These are phyloP conservation scores for Gyrodon lividus DNA, from an alignment of 768 basidiomycete genomes.

Conservation along the genomic window DNA sequence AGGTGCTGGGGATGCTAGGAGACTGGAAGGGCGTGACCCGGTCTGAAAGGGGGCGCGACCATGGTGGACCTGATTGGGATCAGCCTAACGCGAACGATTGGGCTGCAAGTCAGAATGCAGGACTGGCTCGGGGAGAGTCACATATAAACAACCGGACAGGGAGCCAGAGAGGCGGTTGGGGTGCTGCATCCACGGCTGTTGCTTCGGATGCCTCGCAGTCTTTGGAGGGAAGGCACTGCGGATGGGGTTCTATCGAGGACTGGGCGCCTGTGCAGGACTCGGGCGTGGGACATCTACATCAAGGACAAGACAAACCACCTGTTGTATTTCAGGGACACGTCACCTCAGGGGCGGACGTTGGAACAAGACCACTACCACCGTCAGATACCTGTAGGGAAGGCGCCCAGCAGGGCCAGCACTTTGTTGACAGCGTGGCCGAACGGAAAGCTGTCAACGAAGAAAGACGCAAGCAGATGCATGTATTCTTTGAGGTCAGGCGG, in stretches of 20 bases:
- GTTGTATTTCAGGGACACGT: background rate
- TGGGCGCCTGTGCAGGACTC: constrained; percentile 9
- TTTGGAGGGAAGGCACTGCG: constrained; percentile 10
- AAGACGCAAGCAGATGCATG: constrained; percentile 45
- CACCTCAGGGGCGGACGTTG: background rate
- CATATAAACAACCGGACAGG: background rate
- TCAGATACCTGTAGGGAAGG: constrained; percentile 13
- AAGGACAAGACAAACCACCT: background rate
- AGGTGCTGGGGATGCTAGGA: constrained; percentile 31
- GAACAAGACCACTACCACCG: background rate
- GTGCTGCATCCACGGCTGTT: constrained; percentile 1
- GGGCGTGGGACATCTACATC: background rate
- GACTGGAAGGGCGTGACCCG: constrained; percentile 12
- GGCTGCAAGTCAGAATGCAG: constrained; percentile 7
- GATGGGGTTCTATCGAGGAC: constrained; percentile 19
- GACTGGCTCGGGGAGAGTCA: constrained; percentile 5
- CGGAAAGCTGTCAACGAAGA: constrained; percentile 38
- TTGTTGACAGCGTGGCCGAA: constrained; percentile 48
- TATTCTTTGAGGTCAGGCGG: constrained; percentile 52
- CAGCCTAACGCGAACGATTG: constrained; percentile 4
- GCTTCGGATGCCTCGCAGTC: constrained; percentile 23
- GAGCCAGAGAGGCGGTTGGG: constrained; percentile 14
- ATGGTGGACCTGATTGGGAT: constrained; percentile 10
- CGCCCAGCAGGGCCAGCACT: constrained; percentile 28
- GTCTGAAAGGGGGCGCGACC: constrained; percentile 5